These are phyloP conservation scores for Cadophora gregata DNA, from an alignment of 2,329 filamentous ascomycete species.

Conservation along the genomic window DNA sequence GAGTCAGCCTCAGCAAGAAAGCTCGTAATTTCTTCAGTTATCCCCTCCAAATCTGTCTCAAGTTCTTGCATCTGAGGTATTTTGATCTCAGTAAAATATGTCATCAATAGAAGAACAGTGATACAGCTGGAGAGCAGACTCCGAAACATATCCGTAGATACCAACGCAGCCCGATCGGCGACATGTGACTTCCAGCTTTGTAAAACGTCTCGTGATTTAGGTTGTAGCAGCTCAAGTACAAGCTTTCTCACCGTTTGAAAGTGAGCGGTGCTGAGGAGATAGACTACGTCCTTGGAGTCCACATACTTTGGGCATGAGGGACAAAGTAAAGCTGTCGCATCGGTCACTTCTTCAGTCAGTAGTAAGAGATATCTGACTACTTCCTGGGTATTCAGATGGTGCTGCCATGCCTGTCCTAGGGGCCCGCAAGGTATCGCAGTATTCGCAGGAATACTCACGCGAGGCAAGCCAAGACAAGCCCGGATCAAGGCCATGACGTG, in stretches of 20 bases:
- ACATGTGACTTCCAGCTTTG: slow-evolving; percentile 38
- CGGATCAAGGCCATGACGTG: slow-evolving; percentile 74
- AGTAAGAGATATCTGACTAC: slow-evolving; percentile 63
- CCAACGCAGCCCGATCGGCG: slow-evolving; percentile 33
- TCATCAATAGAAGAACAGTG: slow-evolving; percentile 36
- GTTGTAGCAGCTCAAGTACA: slow-evolving; percentile 41
- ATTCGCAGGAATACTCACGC: slow-evolving; percentile 24
- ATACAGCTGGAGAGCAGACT: slow-evolving; percentile 40
- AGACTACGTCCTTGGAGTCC: slow-evolving; percentile 19
- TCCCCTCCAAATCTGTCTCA: slow-evolving; percentile 26
- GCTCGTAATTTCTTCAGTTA: slow-evolving; percentile 34
- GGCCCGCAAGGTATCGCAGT: slow-evolving; percentile 35
- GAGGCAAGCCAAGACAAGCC: slow-evolving; percentile 64
- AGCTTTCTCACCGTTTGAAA: slow-evolving; percentile 40
- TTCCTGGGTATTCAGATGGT: slow-evolving; percentile 46
- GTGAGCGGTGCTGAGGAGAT: slow-evolving; percentile 38
- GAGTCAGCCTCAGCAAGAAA: slow-evolving; percentile 30
- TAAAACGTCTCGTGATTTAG: slow-evolving; percentile 39
- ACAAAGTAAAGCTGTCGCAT: slow-evolving; percentile 23
- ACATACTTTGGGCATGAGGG: slow-evolving; percentile 35
- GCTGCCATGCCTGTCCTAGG: slow-evolving; percentile 44
- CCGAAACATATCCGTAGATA: slow-evolving; percentile 41
- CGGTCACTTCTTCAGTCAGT: slow-evolving; percentile 45
- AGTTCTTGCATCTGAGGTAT: slow-evolving; percentile 32
- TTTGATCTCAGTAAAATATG: slow-evolving; percentile 33